Percentiles rank a stretch among this genome's conserved stretches.
Evolutionary conservation across 345 rosid species (phyloP).

Genomic region (Salix dunnii): DNA sequence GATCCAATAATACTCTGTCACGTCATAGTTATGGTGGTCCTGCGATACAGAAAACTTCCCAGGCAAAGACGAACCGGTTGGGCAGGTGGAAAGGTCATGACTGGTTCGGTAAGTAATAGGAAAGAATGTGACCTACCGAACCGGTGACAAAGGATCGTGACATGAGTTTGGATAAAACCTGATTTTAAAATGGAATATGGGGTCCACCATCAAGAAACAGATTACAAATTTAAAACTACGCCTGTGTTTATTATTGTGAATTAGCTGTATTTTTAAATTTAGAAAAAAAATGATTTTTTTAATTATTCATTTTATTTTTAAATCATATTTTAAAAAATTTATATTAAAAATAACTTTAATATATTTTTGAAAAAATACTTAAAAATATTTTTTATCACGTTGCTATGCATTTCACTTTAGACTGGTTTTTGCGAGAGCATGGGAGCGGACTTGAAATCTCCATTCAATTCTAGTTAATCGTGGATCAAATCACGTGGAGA

Average conservation of each 20-base stretch:
- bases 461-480: conserved; percentile 42
- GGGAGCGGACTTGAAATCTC: conserved; percentile 48
- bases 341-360: too few relatives aligned
- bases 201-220: conserved; percentile 42
- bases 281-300: too few relatives aligned
- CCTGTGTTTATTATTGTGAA: too few relatives aligned
- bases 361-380: too few relatives aligned
- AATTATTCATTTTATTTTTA: too few relatives aligned
- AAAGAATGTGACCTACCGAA: conserved; percentile 28
- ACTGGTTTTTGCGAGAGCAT: conserved; percentile 14
- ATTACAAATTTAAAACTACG: not conserved
- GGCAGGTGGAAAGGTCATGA: conserved; percentile 35
- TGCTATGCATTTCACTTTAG: too few relatives aligned
- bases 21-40: not conserved
- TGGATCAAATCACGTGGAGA: conserved; percentile 43
- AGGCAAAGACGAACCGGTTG: conserved; percentile 24
- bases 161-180: conserved; percentile 27
- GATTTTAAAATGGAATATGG: conserved; percentile 32
- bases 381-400: too few relatives aligned
- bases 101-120: conserved; percentile 26
- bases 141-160: conserved; percentile 39
- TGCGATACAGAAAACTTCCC: not conserved
- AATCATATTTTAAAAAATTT: too few relatives aligned
- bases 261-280: too few relatives aligned
- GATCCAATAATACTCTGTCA: not conserved